phyloP scores from a whole-genome alignment of 2,329 filamentous ascomycete genomes.

The Apiospora rasikravindrae region DNA sequence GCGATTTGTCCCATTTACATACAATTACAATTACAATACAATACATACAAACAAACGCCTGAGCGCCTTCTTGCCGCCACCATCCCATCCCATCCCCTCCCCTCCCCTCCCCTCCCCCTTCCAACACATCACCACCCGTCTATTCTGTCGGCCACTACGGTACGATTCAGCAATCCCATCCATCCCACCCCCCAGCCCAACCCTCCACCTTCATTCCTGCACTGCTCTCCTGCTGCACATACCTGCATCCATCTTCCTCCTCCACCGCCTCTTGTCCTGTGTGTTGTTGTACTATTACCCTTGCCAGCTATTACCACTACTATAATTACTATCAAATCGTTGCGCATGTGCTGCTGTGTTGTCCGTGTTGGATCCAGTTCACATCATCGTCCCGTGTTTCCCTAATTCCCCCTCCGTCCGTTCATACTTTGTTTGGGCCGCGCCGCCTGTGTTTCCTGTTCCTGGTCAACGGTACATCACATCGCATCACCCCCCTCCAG shows the following conservation, averaged over 20 bases:
- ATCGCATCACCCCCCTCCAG: constrained; percentile 5
- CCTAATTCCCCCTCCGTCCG: neutral
- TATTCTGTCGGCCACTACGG: constrained; percentile 4
- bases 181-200: neutral
- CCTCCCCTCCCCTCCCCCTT: neutral
- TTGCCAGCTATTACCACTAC: constrained; percentile 9
- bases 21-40: neutral
- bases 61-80: constrained; percentile 13
- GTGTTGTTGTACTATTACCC: constrained; percentile 18
- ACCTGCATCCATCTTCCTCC: neutral
- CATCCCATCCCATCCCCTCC: neutral
- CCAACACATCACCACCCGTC: constrained; percentile 7
- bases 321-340: neutral
- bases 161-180: constrained; percentile 15
- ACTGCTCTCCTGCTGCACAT: neutral
- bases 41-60: neutral
- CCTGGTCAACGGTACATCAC: neutral
- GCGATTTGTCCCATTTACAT: neutral
- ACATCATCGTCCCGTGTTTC: constrained; percentile 9
- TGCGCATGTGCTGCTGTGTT: constrained; percentile 10
- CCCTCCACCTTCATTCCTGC: constrained; percentile 17
- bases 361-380: constrained; percentile 6
- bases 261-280: constrained; percentile 16
- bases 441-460: constrained; percentile 2
- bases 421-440: constrained; percentile 16